Conservation (phyloP, 2,329 filamentous ascomycete species). For the Alternaria gaisen region DNA sequence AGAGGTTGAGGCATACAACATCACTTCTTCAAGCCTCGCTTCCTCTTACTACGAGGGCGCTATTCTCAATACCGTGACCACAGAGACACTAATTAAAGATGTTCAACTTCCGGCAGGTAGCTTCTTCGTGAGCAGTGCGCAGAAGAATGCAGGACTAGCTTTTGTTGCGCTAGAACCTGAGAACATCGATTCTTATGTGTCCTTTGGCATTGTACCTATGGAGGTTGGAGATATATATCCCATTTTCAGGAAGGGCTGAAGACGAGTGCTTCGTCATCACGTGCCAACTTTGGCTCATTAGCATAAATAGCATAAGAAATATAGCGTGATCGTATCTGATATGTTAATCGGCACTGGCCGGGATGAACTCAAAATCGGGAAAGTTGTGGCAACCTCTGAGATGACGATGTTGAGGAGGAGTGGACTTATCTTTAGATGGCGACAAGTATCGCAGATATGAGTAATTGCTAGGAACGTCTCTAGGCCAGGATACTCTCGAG, state of each 20-base stretch:
- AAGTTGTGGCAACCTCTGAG: neutral
- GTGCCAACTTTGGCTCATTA: too few relatives aligned
- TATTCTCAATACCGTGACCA: conserved; percentile 45
- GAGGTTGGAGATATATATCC: conserved; percentile 49
- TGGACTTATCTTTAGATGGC: too few relatives aligned
- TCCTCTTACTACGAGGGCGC: conserved; percentile 47
- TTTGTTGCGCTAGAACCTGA: conserved; percentile 52
- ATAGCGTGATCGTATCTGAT: neutral
- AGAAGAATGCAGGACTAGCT: conserved; percentile 51
- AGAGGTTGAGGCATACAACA: conserved; percentile 47
- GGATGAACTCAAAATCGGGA: neutral
- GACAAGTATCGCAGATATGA: too few relatives aligned
- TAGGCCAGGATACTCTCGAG: too few relatives aligned
- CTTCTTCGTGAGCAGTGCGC: conserved; percentile 45
- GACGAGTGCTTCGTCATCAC: neutral
- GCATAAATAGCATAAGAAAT: neutral
- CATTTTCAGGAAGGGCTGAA: conserved; percentile 37
- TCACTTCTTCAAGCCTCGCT: conserved; percentile 41
- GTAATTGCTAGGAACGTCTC: too few relatives aligned
- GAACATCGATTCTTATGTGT: conserved; percentile 50
- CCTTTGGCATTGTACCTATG: conserved; percentile 48
- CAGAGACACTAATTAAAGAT: conserved; percentile 32
- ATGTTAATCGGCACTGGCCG: neutral
- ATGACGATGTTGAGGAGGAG: too few relatives aligned
- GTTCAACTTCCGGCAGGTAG: conserved; percentile 45